Conservation (phyloP, 2,329 filamentous ascomycete genomes). For the Phaeosphaeriaceae sp. region DNA sequence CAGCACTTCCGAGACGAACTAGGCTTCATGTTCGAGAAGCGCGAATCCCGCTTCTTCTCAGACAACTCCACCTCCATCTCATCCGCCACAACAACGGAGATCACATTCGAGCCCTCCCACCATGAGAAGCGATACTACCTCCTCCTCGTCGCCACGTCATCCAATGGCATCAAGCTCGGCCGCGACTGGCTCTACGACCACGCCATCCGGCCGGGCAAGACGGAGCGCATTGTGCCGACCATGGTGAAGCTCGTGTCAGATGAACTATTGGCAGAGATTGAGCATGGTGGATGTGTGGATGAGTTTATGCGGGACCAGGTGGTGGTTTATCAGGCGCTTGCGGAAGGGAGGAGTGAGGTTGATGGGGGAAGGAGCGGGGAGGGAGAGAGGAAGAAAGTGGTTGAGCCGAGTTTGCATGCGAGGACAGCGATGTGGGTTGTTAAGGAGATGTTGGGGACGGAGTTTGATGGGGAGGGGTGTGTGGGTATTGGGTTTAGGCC, state of each 20-base stretch:
- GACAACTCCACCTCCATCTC: too few species aligned
- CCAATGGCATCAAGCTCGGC: constrained; percentile 57
- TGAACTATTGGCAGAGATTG: constrained; percentile 55
- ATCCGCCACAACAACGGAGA: constrained; percentile 14
- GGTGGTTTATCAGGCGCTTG: constrained; percentile 65
- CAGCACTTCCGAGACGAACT: constrained; percentile 35
- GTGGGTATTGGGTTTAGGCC: constrained; percentile 43
- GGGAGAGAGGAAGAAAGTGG: constrained; percentile 1
- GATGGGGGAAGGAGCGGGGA: constrained; percentile 33
- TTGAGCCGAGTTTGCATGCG: constrained; percentile 53
- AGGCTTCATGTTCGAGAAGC: constrained; percentile 29
- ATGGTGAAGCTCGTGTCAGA: constrained; percentile 55
- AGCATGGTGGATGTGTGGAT: constrained; percentile 59
- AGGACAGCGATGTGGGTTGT: constrained; percentile 56
- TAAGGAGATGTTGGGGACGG: constrained; percentile 46
- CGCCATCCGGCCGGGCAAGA: constrained; percentile 24
- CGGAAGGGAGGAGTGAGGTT: constrained; percentile 50
- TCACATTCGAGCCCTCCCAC: constrained; percentile 52
- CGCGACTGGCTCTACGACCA: constrained; percentile 59
- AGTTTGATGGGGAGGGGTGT: constrained; percentile 48
- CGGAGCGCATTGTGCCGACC: constrained; percentile 33
- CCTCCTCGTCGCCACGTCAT: constrained; percentile 61
- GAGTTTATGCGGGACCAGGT: constrained; percentile 65
- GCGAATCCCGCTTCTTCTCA: constrained; percentile 22
- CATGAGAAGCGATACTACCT: constrained; percentile 59